These are phyloP conservation scores for Aspergillus puulaauensis DNA, from an alignment of 2,329 filamentous ascomycete species.

Conservation along the genomic window DNA sequence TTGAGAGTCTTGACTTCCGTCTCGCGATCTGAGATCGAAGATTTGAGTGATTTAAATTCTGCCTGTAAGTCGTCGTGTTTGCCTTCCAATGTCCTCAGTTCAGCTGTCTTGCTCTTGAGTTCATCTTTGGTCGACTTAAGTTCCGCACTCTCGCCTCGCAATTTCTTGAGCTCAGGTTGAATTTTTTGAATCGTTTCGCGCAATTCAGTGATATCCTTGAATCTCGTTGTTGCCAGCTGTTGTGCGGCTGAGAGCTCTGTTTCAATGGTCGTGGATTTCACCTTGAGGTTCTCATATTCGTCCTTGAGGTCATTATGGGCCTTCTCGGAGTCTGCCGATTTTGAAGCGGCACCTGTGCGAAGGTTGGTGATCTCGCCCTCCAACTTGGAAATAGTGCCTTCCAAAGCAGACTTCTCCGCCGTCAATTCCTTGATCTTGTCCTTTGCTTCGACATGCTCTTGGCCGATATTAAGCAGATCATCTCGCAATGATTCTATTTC, in stretches of 20 bases:
- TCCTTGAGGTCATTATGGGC: constrained; percentile 56
- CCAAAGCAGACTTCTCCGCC: constrained; percentile 65
- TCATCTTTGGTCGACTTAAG: constrained; percentile 76
- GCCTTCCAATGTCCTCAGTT: constrained; percentile 74
- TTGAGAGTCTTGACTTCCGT: constrained; percentile 74
- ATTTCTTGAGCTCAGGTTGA: constrained; percentile 77
- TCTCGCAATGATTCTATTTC: constrained; percentile 84
- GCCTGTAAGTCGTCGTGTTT: constrained; percentile 77
- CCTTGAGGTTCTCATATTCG: constrained; percentile 71
- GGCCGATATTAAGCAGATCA: constrained; percentile 73
- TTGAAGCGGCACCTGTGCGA: constrained; percentile 48
- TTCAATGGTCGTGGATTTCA: constrained; percentile 68
- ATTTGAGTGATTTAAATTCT: constrained; percentile 70
- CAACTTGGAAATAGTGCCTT: constrained; percentile 63
- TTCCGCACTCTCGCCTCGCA: constrained; percentile 73
- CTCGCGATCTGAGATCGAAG: constrained; percentile 71
- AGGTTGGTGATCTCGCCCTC: constrained; percentile 68
- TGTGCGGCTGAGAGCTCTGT: constrained; percentile 84
- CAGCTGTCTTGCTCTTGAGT: constrained; percentile 60
- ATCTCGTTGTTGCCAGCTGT: constrained; percentile 80
- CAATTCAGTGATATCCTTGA: constrained; percentile 82
- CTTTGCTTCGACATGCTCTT: constrained; percentile 81
- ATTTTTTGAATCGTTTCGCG: constrained; percentile 77
- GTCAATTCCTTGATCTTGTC: constrained; percentile 70
- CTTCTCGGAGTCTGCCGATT: constrained; percentile 50